These are phyloP conservation scores for Cardamine occulta DNA, from an alignment of 345 rosid species.

Conservation along the genomic window DNA sequence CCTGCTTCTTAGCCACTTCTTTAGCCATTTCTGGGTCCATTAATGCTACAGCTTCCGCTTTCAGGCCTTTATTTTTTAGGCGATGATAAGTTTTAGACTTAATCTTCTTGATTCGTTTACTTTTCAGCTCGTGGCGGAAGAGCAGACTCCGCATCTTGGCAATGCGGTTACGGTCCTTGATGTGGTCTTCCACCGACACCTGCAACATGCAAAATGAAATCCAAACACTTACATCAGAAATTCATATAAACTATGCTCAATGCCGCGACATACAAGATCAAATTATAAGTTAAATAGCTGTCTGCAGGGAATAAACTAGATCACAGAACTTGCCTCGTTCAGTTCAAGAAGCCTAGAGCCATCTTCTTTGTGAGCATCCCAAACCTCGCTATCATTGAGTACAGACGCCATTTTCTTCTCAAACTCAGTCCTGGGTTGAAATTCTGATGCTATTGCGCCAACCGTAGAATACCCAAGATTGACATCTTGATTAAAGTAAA, in stretches of 20 bases:
- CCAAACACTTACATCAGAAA: constrained; percentile 18
- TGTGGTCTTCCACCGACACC: constrained; percentile 81
- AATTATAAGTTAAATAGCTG: constrained; percentile 6
- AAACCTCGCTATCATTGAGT: constrained; percentile 60
- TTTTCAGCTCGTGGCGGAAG: constrained; percentile 84
- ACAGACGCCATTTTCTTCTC: constrained; percentile 90
- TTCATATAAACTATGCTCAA: neutral
- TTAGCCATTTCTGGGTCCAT: constrained; percentile 88
- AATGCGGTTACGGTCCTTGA: constrained; percentile 55
- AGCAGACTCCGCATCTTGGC: constrained; percentile 92
- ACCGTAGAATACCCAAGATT: constrained; percentile 79
- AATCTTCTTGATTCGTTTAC: constrained; percentile 82
- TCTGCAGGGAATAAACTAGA: constrained; percentile 9
- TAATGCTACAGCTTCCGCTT: constrained; percentile 48
- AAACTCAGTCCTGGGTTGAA: constrained; percentile 90
- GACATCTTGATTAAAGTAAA: constrained; percentile 73
- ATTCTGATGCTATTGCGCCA: constrained; percentile 91
- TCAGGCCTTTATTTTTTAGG: constrained; percentile 66
- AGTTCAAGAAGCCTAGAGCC: constrained; percentile 86
- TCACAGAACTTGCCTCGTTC: constrained; percentile 62
- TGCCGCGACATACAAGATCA: neutral
- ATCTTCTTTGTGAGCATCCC: constrained; percentile 81
- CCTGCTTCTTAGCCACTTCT: constrained; percentile 81
- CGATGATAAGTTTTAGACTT: constrained; percentile 90
- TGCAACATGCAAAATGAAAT: constrained; percentile 42